Conservation (phyloP, 495 filamentous ascomycete genomes). For the Staphylotrichum longicolle region DNA sequence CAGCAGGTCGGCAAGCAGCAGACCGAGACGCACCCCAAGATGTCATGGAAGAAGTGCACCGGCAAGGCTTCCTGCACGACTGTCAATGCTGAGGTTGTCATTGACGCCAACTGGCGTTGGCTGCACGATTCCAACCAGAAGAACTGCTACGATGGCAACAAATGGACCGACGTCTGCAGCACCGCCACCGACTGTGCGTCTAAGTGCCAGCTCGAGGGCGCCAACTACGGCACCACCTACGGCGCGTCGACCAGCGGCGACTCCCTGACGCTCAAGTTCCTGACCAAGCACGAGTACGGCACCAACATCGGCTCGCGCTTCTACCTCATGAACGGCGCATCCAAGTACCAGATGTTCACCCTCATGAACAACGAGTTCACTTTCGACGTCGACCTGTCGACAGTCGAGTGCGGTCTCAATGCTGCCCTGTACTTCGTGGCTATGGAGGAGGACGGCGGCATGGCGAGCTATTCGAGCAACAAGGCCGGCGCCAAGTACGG, state of each 20-base stretch:
- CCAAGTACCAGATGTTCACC: slow-evolving; percentile 59
- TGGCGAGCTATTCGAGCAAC: slow-evolving; percentile 49
- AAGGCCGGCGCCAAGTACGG: slow-evolving; percentile 61
- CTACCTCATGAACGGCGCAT: slow-evolving; percentile 54
- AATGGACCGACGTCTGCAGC: slow-evolving; percentile 47
- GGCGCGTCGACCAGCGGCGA: slow-evolving; percentile 48
- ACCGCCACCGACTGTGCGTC: slow-evolving; percentile 44
- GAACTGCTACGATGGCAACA: slow-evolving; percentile 56
- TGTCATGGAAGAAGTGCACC: slow-evolving; percentile 59
- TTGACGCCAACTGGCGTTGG: slow-evolving; percentile 57
- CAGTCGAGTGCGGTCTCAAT: slow-evolving; percentile 53
- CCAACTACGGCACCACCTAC: slow-evolving; percentile 49
- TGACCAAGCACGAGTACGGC: slow-evolving; percentile 55
- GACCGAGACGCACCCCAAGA: slow-evolving; percentile 57
- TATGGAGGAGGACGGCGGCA: slow-evolving; percentile 58
- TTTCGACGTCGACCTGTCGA: slow-evolving; percentile 59
- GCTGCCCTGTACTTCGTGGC: slow-evolving; percentile 58
- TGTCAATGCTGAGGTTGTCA: slow-evolving; percentile 46
- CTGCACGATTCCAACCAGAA: slow-evolving; percentile 39
- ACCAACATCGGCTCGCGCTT: slow-evolving; percentile 56
- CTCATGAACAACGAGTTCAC: slow-evolving; percentile 58
- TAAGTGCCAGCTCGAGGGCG: slow-evolving; percentile 51
- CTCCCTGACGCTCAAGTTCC: slow-evolving; percentile 54
- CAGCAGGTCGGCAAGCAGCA: slow-evolving; percentile 57
- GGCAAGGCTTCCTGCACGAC: slow-evolving; percentile 49